Conservation (phyloP, 306 rosid genomes). For the Quercus aquifolioides region DNA sequence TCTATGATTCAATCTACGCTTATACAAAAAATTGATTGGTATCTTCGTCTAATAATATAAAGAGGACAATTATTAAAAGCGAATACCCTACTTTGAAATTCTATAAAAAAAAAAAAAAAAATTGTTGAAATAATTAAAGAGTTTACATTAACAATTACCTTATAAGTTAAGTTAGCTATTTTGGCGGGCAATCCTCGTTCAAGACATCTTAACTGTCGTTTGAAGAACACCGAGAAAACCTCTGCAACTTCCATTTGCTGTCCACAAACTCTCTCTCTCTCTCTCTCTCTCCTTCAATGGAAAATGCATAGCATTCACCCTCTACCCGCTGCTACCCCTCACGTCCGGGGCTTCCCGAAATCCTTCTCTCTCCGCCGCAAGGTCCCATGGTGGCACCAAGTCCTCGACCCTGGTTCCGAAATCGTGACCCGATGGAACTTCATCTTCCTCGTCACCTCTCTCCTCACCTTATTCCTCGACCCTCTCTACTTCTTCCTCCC, state of each 20-base stretch:
- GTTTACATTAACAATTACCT: no score
- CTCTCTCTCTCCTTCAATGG: conserved; percentile 6
- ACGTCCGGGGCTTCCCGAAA: conserved; percentile 31
- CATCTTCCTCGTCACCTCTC: conserved; percentile 48
- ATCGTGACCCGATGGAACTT: conserved; percentile 59
- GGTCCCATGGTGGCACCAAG: conserved; percentile 76
- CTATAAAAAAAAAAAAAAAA: not conserved
- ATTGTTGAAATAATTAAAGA: no score
- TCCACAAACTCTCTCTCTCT: not conserved
- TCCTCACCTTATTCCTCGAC: conserved; percentile 71
- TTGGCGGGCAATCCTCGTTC: conserved; percentile 20
- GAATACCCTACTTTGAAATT: no score
- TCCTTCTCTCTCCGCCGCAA: conserved; percentile 48
- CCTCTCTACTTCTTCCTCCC: conserved; percentile 83
- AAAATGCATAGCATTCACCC: conserved; percentile 24
- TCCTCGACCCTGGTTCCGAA: conserved; percentile 58
- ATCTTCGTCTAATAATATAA: fast-evolving
- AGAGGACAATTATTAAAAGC: no score
- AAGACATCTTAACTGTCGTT: not conserved
- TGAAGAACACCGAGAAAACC: not conserved
- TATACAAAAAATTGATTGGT: fast-evolving
- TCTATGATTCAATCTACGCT: no score
- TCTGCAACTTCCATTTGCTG: not conserved
- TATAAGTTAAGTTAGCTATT: not conserved
- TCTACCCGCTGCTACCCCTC: conserved; percentile 24